These are phyloP conservation scores for Magnaporthiopsis rhizophila DNA, from an alignment of 2,329 filamentous ascomycete species.

Conservation along the genomic window DNA sequence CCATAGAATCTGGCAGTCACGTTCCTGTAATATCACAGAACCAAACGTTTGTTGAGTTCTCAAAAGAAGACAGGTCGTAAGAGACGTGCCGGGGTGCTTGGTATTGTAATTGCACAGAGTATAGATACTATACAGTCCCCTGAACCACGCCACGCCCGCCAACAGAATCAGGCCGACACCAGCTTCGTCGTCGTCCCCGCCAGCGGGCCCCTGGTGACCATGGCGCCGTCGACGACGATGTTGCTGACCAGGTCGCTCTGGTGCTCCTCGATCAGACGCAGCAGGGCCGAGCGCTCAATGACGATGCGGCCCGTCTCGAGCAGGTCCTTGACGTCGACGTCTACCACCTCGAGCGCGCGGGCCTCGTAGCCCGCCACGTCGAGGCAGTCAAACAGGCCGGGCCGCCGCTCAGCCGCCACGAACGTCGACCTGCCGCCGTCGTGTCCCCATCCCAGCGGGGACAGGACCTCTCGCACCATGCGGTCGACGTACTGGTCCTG, in stretches of 20 bases:
- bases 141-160: no score
- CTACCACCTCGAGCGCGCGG: slow-evolving; percentile 58
- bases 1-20: no score
- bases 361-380: slow-evolving; percentile 57
- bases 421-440: slow-evolving; percentile 64
- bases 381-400: slow-evolving; percentile 60
- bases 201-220: slow-evolving; percentile 22
- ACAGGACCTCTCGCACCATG: slow-evolving; percentile 61
- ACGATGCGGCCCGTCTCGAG: slow-evolving; percentile 78
- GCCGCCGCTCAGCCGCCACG: slow-evolving; percentile 55
- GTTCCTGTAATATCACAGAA: no score
- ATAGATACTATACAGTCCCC: no score
- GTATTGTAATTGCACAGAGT: no score
- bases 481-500: slow-evolving; percentile 43
- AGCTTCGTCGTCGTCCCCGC: slow-evolving; percentile 2
- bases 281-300: slow-evolving; percentile 74
- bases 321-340: slow-evolving; percentile 94
- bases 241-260: slow-evolving; percentile 54
- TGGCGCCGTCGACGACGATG: slow-evolving; percentile 35
- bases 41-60: no score
- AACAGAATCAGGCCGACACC: background rate
- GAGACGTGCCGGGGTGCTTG: no score
- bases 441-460: slow-evolving; percentile 61
- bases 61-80: no score
- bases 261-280: slow-evolving; percentile 65